Conservation (phyloP, 139 green algal species). For the Limnomonas spitsbergensis region DNA sequence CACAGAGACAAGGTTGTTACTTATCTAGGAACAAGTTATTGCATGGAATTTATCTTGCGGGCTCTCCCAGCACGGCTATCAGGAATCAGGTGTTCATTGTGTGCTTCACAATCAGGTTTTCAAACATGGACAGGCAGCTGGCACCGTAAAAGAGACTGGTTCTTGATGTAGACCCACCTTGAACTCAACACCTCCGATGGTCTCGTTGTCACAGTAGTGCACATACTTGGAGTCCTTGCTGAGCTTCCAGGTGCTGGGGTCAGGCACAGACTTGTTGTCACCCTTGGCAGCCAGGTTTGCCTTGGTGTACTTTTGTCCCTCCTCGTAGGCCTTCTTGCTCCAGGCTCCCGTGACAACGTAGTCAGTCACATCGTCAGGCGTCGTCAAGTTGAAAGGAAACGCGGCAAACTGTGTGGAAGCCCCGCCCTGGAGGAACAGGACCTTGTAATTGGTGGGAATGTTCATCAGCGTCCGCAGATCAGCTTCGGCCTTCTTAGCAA, state of each 20-base stretch:
- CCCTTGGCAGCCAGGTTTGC: slow-evolving; percentile 77
- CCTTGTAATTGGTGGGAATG: slow-evolving; percentile 96
- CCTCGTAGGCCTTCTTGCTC: slow-evolving; percentile 88
- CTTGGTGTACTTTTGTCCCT: slow-evolving; percentile 77
- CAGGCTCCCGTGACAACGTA: slow-evolving; percentile 90
- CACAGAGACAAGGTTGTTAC: too few relatives aligned
- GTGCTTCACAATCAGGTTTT: too few relatives aligned
- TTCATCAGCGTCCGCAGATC: slow-evolving; percentile 87
- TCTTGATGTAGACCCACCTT: slow-evolving; percentile 37
- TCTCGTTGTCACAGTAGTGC: slow-evolving; percentile 99
- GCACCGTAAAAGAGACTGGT: too few relatives aligned
- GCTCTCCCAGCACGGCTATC: too few relatives aligned
- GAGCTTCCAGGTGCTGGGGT: slow-evolving; percentile 79
- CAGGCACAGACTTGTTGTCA: slow-evolving; percentile 86
- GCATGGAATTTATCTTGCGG: too few relatives aligned
- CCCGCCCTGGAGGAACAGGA: slow-evolving; percentile 82
- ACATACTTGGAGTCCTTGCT: slow-evolving; percentile 79
- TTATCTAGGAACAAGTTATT: too few relatives aligned
- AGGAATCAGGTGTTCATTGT: neutral
- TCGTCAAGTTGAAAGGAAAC: slow-evolving; percentile 87
- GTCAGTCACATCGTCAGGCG: slow-evolving; percentile 68
- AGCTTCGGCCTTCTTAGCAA: slow-evolving; percentile 85
- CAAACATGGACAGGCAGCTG: too few relatives aligned
- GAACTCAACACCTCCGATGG: slow-evolving; percentile 99
- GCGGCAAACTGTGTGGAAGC: slow-evolving; percentile 92